phyloP scores from a whole-genome alignment of 2,329 filamentous ascomycete species.

The Monilinia laxa region DNA sequence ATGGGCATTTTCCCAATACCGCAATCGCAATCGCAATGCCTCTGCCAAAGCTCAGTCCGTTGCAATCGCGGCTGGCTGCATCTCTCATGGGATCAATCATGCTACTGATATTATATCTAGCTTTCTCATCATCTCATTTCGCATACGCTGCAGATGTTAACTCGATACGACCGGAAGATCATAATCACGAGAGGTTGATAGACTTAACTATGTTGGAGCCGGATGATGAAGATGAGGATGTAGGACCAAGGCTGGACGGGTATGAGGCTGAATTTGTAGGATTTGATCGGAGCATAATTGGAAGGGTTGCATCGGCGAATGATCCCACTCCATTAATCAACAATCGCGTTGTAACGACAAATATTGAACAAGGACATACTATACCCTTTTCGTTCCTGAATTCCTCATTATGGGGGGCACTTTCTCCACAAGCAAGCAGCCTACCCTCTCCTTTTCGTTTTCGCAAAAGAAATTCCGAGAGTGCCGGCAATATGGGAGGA shows the following conservation, averaged over 20 bases:
- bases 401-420: constrained; percentile 50
- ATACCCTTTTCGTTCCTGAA: constrained; percentile 64
- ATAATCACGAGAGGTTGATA: constrained; percentile 49
- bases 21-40: constrained; percentile 34
- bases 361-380: constrained; percentile 61
- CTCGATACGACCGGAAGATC: constrained; percentile 46
- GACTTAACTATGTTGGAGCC: constrained; percentile 40
- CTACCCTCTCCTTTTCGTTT: constrained; percentile 40
- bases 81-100: constrained; percentile 62
- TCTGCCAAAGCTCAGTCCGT: constrained; percentile 56
- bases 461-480: constrained; percentile 27
- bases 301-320: constrained; percentile 54
- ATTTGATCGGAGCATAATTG: constrained; percentile 62
- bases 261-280: constrained; percentile 63
- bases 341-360: constrained; percentile 60
- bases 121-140: constrained; percentile 57
- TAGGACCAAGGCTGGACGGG: constrained; percentile 39
- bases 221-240: constrained; percentile 37
- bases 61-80: constrained; percentile 71
- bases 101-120: constrained; percentile 59
- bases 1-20: constrained; percentile 20
- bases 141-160: constrained; percentile 61
- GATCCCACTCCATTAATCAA: constrained; percentile 55
- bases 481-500: constrained; percentile 23
- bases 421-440: constrained; percentile 41